Evolutionary conservation across 2,329 filamentous ascomycete genomes (phyloP).

Genomic region (Paradendryphiella salina): DNA sequence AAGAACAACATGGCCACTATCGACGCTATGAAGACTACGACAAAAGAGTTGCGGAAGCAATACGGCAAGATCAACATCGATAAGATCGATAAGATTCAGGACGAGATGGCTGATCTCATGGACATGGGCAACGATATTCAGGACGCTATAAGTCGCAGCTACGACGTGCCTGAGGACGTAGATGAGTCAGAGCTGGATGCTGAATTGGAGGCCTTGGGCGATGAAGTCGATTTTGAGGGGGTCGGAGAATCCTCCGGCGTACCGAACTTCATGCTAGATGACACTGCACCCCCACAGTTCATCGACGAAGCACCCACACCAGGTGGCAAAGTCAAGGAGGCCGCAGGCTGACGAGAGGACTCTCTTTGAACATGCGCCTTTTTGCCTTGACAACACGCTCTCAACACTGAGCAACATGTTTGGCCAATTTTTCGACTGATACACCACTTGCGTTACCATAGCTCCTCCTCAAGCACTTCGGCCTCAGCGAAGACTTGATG

Average conservation of each 20-base stretch:
- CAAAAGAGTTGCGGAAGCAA: conserved; percentile 87
- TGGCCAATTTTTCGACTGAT: no score
- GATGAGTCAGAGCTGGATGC: conserved; percentile 96
- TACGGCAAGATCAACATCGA: conserved; percentile 98
- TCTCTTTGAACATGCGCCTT: background rate
- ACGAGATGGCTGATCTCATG: conserved; percentile 98
- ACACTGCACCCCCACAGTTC: conserved; percentile 79
- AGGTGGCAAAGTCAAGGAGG: conserved; percentile 76
- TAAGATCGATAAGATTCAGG: conserved; percentile 95
- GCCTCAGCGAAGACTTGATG: no score
- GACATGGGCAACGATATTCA: conserved; percentile 98
- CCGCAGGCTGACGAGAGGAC: conserved; percentile 56
- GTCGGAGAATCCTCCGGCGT: conserved; percentile 63
- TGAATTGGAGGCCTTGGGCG: conserved; percentile 89
- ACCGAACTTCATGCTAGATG: conserved; percentile 87
- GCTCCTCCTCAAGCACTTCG: no score
- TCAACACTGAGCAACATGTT: no score
- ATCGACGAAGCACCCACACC: conserved; percentile 82
- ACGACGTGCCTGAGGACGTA: conserved; percentile 95
- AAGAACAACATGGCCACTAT: conserved; percentile 99
- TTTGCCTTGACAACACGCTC: no score
- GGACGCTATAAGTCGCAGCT: conserved; percentile 85
- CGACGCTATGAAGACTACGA: conserved; percentile 95
- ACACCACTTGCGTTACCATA: no score
- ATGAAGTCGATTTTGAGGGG: conserved; percentile 88